These are phyloP conservation scores for Luzula sylvatica DNA, from an alignment of 176 grass and related monocot genomes.

Conservation along the genomic window DNA sequence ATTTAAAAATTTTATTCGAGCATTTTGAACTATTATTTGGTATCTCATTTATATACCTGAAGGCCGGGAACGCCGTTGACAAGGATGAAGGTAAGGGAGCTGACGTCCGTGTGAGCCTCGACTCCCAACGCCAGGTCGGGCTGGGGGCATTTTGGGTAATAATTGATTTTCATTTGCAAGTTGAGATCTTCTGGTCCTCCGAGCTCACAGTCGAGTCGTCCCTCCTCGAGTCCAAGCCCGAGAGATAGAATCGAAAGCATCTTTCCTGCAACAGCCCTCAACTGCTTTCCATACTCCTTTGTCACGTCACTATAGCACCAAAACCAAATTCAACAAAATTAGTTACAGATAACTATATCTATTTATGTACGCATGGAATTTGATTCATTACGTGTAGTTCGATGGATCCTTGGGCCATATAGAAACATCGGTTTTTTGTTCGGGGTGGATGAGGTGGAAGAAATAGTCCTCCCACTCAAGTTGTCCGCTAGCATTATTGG, in stretches of 20 bases:
- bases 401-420: constrained; percentile 46
- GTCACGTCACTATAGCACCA: constrained; percentile 31
- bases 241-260: constrained; percentile 60
- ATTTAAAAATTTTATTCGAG: not conserved
- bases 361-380: not conserved
- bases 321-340: not conserved
- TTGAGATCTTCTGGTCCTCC: constrained; percentile 26
- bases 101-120: constrained; percentile 86
- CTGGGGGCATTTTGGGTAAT: constrained; percentile 83
- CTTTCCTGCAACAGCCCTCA: constrained; percentile 27
- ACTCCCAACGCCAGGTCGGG: constrained; percentile 77
- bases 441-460: constrained; percentile 75
- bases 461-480: constrained; percentile 92
- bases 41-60: constrained; percentile 2
- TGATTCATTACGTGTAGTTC: constrained; percentile 33
- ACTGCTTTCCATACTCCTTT: constrained; percentile 25
- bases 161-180: constrained; percentile 92
- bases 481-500: constrained; percentile 42
- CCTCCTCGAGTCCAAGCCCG: constrained; percentile 28
- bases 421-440: constrained; percentile 26
- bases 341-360: not conserved
- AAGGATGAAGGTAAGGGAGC: constrained; percentile 81
- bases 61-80: constrained; percentile 83
- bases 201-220: constrained; percentile 33
- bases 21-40: not conserved